Base-by-base conservation (phyloP, 2,329 filamentous ascomycete genomes). In the Aureobasidium vineae region DNA sequence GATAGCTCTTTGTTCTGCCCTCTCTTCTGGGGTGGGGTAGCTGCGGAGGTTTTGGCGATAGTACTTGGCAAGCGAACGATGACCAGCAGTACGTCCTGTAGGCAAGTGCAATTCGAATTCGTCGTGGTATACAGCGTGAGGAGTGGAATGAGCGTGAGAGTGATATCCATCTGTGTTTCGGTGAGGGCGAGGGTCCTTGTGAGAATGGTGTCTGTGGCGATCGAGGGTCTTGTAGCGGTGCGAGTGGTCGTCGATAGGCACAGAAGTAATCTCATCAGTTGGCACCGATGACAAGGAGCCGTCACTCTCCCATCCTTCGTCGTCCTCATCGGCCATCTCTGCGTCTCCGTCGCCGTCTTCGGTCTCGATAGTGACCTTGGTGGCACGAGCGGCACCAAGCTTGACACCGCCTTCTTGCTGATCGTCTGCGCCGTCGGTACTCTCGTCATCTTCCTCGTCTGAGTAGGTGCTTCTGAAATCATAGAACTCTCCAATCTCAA, bases 401-500 rank as follows among this genome's bases (percentile, higher is more conserved):
- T 90, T 94, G 68, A 89, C 88, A 16, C 90, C 90, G 31, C 79
- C 79, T 56, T 73, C 74, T 26, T 74, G 67, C 26, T 79, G 82
- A 10, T 78, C 79, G 45, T 81, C 79, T 33, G 76, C 75, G n/a
- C 80, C 80, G 28, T 79, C 82, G 59, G 84, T 84, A 13, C 82
- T 83, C 1, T 85, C 86, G 1, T 87, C 85, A 8, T 84, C 82
- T 65, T 84, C 90, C 13, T 84, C 86, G 73, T 98, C 95, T 0
- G 92, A 95, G 77, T 99, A 99, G 1, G 95, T 97, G 79, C 90
- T 91, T 70, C 91, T 86, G 84, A 99, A 99, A 75, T 99, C 95
- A 78, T 99, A 99, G 77, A 91, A 97, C 70, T 98, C 91, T 66
- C 95, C 95, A 73, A 99, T 91, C 66, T 96, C 92, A 36, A 98